phyloP scores from a whole-genome alignment of 1,284 basidiomycete genomes.

The Mrakiaceae sp. region DNA sequence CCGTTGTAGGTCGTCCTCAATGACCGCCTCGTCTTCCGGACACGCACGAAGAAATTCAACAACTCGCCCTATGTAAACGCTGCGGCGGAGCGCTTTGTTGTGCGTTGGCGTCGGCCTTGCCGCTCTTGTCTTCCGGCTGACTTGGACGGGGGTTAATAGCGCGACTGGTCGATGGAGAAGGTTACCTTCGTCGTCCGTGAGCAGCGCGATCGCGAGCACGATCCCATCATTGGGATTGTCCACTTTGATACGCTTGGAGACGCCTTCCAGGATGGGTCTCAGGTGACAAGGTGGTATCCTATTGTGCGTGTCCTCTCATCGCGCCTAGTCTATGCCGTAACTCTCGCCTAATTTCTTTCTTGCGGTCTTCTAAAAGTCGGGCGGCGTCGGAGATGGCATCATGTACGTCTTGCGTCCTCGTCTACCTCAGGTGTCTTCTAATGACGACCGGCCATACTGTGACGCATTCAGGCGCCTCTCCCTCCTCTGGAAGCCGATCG shows the following conservation, averaged over 20 bases:
- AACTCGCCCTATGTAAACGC: conserved; percentile 39
- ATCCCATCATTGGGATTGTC: conserved; percentile 21
- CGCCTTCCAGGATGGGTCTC: neutral
- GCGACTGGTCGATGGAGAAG: conserved; percentile 37
- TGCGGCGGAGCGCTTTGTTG: conserved; percentile 37
- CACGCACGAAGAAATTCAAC: conserved; percentile 35
- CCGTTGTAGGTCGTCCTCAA: conserved; percentile 37
- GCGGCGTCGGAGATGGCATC: conserved; percentile 33
- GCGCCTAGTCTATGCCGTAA: neutral
- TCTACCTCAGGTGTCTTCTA: neutral
- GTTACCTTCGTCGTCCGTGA: conserved; percentile 37
- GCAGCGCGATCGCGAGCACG: conserved; percentile 34
- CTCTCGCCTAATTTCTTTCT: neutral
- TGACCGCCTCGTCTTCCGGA: conserved; percentile 36
- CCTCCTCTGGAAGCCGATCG: conserved; percentile 35
- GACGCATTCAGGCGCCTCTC: conserved; percentile 26
- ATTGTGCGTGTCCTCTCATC: neutral
- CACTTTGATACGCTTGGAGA: neutral
- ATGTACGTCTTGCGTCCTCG: conserved; percentile 11
- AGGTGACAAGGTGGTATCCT: neutral
- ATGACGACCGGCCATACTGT: neutral
- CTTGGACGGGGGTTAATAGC: neutral
- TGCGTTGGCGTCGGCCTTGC: neutral
- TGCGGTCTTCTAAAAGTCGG: conserved; percentile 4
- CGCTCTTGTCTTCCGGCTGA: too few species aligned